Conservation (phyloP, 495 filamentous ascomycete species). For the Penicillium desertorum region DNA sequence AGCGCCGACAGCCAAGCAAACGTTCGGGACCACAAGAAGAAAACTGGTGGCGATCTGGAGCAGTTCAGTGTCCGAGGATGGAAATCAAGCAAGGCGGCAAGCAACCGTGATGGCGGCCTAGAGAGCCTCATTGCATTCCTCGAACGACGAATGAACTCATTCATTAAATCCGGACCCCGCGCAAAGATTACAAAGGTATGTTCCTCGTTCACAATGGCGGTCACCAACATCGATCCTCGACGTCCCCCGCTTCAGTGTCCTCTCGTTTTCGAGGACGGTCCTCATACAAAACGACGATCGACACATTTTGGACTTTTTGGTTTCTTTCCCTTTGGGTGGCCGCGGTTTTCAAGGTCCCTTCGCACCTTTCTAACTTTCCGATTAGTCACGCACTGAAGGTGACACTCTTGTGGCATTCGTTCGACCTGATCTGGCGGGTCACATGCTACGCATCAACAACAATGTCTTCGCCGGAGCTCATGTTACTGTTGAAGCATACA, state of each 20-base stretch:
- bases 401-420: constrained; percentile 67
- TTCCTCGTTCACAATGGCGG: constrained; percentile 52
- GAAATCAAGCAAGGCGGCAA: constrained; percentile 70
- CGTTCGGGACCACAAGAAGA: constrained; percentile 34
- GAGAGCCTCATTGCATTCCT: constrained; percentile 72
- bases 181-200: constrained; percentile 84
- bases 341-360: constrained; percentile 52
- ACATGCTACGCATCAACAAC: constrained; percentile 61
- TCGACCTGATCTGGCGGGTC: constrained; percentile 58
- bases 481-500: constrained; percentile 53
- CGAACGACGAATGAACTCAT: constrained; percentile 68
- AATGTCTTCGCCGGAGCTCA: constrained; percentile 63
- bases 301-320: constrained; percentile 38
- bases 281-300: constrained; percentile 57
- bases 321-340: constrained; percentile 45
- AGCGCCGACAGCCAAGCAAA: constrained; percentile 41
- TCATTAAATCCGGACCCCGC: constrained; percentile 47
- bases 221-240: constrained; percentile 53
- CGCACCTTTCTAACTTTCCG: constrained; percentile 68
- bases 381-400: constrained; percentile 68
- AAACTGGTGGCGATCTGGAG: constrained; percentile 23
- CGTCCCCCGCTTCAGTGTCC: constrained; percentile 52
- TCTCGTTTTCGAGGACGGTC: constrained; percentile 58
- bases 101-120: constrained; percentile 68
- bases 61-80: constrained; percentile 65